Conservation (phyloP, 2,329 filamentous ascomycete genomes). For the Cordyceps pruinosa region DNA sequence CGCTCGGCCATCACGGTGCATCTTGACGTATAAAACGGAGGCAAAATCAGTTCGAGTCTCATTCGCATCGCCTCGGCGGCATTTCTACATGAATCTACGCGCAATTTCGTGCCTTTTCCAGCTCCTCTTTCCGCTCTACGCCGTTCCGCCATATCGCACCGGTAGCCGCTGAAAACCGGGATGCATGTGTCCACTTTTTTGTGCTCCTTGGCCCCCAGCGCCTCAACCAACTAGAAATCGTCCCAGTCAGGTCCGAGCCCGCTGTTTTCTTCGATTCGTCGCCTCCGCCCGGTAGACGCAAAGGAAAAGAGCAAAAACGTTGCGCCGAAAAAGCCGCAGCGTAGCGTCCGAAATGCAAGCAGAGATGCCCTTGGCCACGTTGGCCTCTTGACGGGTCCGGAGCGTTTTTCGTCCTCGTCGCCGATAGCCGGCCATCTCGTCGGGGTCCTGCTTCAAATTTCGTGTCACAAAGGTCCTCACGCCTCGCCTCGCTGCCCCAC, state of each 20-base stretch:
- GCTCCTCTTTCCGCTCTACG: background rate
- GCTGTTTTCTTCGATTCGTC: background rate
- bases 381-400: background rate
- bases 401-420: background rate
- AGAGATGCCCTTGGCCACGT: background rate
- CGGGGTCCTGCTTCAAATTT: background rate
- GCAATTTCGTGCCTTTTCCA: conserved; percentile 6
- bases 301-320: background rate
- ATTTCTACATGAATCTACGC: conserved; percentile 11
- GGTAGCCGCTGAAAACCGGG: conserved; percentile 4
- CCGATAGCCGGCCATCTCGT: background rate
- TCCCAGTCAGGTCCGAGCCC: conserved; percentile 1
- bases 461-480: conserved; percentile 9
- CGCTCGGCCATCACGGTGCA: background rate
- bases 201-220: background rate
- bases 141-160: background rate
- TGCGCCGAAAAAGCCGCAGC: background rate
- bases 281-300: background rate
- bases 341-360: background rate
- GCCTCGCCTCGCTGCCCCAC: conserved; percentile 2
- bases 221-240: conserved; percentile 2
- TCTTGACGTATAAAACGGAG: conserved; percentile 4
- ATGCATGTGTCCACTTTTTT: conserved; percentile 7
- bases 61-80: background rate
- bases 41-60: background rate